These are phyloP conservation scores for Tephrocybe sp. DNA, from an alignment of 768 basidiomycete species.

Conservation along the genomic window DNA sequence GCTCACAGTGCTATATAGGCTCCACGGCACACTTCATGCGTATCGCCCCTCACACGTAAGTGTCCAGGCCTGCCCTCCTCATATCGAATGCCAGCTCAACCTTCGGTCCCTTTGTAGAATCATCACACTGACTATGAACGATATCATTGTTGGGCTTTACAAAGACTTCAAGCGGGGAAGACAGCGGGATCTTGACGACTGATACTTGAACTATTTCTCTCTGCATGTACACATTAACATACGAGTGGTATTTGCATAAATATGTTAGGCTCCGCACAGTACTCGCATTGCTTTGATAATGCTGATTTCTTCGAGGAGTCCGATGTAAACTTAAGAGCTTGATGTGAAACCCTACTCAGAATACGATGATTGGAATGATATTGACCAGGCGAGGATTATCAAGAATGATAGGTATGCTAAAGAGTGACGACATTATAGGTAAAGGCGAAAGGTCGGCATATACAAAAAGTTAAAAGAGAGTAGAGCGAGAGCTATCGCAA, in stretches of 20 bases:
- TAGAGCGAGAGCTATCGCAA: neutral
- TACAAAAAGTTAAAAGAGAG: neutral
- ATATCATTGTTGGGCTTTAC: constrained; percentile 70
- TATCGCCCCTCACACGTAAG: neutral
- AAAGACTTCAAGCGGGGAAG: constrained; percentile 39
- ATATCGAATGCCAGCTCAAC: neutral
- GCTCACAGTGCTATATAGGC: neutral
- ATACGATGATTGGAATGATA: too few species aligned
- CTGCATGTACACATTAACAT: neutral
- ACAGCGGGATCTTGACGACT: constrained; percentile 16
- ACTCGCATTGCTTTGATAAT: too few species aligned
- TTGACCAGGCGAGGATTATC: too few species aligned
- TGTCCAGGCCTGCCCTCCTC: neutral
- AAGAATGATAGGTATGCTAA: neutral
- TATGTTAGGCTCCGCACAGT: too few species aligned
- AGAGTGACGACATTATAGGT: constrained; percentile 1
- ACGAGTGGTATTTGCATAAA: too few species aligned
- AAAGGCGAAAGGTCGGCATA: neutral
- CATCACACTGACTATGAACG: constrained; percentile 87
- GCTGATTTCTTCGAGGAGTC: too few species aligned
- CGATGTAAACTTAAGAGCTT: too few species aligned
- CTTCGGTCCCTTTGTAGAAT: constrained; percentile 48
- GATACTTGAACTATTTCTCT: too few species aligned
- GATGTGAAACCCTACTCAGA: too few species aligned
- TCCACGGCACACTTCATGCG: neutral